These are phyloP conservation scores for Alternaria gansuensis DNA, from an alignment of 2,329 filamentous ascomycete genomes.

Conservation along the genomic window DNA sequence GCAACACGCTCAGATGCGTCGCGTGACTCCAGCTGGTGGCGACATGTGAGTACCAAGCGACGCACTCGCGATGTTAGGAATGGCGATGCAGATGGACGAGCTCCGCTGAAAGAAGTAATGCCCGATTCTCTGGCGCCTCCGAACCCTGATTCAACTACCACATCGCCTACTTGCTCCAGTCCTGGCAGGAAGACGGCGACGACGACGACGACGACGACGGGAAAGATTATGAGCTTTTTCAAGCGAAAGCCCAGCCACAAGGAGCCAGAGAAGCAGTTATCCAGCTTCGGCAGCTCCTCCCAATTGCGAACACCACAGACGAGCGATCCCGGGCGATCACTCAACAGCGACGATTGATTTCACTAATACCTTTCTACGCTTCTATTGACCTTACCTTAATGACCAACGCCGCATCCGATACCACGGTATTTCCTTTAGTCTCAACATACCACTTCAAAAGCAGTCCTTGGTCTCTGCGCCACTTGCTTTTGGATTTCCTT, in stretches of 20 bases:
- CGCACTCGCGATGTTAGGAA: slow-evolving; percentile 41
- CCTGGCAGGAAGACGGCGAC: slow-evolving; percentile 32
- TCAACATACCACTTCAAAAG: slow-evolving; percentile 32
- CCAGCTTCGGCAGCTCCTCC: slow-evolving; percentile 48
- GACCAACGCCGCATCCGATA: slow-evolving; percentile 31
- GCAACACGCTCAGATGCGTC: slow-evolving; percentile 42
- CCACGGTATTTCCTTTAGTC: slow-evolving; percentile 32
- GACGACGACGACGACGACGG: slow-evolving; percentile 29
- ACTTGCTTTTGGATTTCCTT: slow-evolving; percentile 25
- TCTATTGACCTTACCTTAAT: slow-evolving; percentile 23
- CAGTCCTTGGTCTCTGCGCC: slow-evolving; percentile 24
- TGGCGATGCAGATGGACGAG: slow-evolving; percentile 38
- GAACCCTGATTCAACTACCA: slow-evolving; percentile 35
- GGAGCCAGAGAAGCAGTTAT: slow-evolving; percentile 48
- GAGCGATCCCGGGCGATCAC: slow-evolving; percentile 47
- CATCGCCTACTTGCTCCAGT: slow-evolving; percentile 36
- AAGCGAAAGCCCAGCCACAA: slow-evolving; percentile 44
- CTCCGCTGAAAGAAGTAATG: slow-evolving; percentile 38
- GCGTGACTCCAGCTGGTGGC: slow-evolving; percentile 50
- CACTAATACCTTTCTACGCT: slow-evolving; percentile 13
- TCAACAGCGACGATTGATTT: slow-evolving; percentile 49
- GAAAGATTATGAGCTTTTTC: slow-evolving; percentile 51
- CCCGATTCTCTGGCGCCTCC: slow-evolving; percentile 31
- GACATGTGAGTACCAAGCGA: slow-evolving; percentile 46
- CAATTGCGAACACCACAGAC: slow-evolving; percentile 48